Percentiles rank a stretch among this genome's conserved stretches.
These are phyloP conservation scores for Ascochyta pisi DNA, from an alignment of 2,329 filamentous ascomycete genomes.

Conservation along the genomic window DNA sequence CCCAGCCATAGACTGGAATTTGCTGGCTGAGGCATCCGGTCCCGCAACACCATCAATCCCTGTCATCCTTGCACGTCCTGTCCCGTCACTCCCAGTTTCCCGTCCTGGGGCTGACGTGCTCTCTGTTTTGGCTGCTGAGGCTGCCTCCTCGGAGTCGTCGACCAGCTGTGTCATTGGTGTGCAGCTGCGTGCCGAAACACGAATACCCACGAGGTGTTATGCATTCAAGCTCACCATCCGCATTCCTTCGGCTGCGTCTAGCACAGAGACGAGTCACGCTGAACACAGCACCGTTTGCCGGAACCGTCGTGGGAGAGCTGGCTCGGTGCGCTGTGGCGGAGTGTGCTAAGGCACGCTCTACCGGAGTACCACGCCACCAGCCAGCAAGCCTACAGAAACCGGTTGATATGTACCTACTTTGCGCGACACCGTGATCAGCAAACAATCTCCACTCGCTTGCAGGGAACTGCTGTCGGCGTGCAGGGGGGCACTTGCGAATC, in stretches of 20 bases:
- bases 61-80: constrained; percentile 23
- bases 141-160: constrained; percentile 21
- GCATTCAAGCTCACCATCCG: constrained; percentile 10
- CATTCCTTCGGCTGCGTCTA: constrained; percentile 11
- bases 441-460: constrained; percentile 46
- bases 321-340: constrained; percentile 27
- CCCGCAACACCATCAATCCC: constrained; percentile 31
- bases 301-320: constrained; percentile 19
- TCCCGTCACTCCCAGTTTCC: constrained; percentile 15
- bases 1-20: constrained; percentile 17
- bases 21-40: constrained; percentile 26
- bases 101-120: constrained; percentile 39
- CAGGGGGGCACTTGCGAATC: constrained; percentile 40
- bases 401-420: constrained; percentile 31
- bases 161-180: constrained; percentile 27
- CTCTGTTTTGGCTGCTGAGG: constrained; percentile 36
- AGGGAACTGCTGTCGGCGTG: constrained; percentile 38
- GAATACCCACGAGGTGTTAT: constrained; percentile 20
- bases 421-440: constrained; percentile 46
- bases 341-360: constrained; percentile 33
- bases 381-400: constrained; percentile 30
- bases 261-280: constrained; percentile 15
- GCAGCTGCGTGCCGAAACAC: constrained; percentile 22
- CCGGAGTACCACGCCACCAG: constrained; percentile 21
- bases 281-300: constrained; percentile 21